Base-by-base conservation (phyloP, 2,329 filamentous ascomycete species). In the Colletotrichum spinosum region DNA sequence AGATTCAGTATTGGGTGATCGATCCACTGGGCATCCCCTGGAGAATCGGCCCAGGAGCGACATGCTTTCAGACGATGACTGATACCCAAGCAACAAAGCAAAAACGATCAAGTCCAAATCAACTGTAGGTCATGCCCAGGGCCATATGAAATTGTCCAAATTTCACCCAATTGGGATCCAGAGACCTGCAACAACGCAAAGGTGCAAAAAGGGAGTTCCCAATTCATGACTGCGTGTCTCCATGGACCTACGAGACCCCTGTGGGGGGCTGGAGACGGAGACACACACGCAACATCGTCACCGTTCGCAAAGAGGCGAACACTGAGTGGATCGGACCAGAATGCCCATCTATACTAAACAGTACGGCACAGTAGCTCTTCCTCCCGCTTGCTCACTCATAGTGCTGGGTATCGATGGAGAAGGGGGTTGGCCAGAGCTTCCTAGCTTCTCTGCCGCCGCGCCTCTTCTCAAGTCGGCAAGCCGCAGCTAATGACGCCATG, bases 401-500 rank as follows among this genome's bases (percentile, higher is more conserved):
- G 58, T 41, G 44, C n/a, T n/a, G 45, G 25, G 35, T 45, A 41
- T 46, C 33, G 44, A 34, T 45, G 39, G 54, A 46, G 53, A 34
- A 37, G 4, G 25, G 25, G 25, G 25, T 25, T 25, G 50, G 45
- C 61, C 39, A 45, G 56, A 55, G 61, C 52, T 53, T 61, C 56
- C 46, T 9, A 49, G 62, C 52, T 41, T 45, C 52, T 61, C 15
- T 17, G 44, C 44, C 15, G 25, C 25, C 25, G 25, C 25, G 25
- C 25, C 25, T 25, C 25, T 25, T 4, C 25, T 25, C 25, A 25
- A 34, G 37, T 54, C 55, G 33, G 37, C 42, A 25, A 25, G 9
- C 37, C 34, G 35, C 11, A 38, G 62, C 52, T 52, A 49, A 66
- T 66, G 63, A 66, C 63, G 63, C 63, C 63, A 66, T 57, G 11